These are phyloP conservation scores for Alternaria ethzedia DNA, from an alignment of 2,329 filamentous ascomycete species.

Conservation along the genomic window DNA sequence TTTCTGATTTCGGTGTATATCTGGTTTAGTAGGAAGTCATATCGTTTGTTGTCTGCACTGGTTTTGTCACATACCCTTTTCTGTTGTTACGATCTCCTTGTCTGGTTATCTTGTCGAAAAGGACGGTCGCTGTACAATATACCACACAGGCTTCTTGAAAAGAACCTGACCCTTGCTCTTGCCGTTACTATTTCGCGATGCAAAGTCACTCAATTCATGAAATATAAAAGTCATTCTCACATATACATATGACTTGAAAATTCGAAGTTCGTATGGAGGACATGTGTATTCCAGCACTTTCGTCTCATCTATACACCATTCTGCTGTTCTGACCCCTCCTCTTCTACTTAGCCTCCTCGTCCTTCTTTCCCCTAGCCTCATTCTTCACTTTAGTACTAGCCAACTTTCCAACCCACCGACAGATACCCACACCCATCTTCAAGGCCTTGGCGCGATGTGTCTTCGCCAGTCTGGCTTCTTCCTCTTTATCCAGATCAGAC, in stretches of 20 bases:
- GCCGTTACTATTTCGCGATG: background rate
- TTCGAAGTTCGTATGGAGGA: too few species aligned
- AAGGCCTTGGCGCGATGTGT: background rate
- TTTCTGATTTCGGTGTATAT: background rate
- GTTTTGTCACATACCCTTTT: background rate
- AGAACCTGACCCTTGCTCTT: background rate
- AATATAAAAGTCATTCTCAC: too few species aligned
- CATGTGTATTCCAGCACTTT: too few species aligned
- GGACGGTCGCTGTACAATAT: background rate
- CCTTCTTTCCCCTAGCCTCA: background rate
- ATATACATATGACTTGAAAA: too few species aligned
- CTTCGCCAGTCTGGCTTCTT: conserved; percentile 6
- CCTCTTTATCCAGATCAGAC: conserved; percentile 12
- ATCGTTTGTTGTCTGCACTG: background rate
- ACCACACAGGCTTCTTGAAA: background rate
- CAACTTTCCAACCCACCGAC: background rate
- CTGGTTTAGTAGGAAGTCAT: background rate
- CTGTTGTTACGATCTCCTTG: background rate
- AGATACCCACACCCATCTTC: background rate
- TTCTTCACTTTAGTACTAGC: background rate
- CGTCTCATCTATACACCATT: too few species aligned
- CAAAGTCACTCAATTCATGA: background rate
- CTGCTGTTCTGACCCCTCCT: too few species aligned
- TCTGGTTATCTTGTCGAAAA: background rate
- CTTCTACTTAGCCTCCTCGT: too few species aligned